Conservation (phyloP, 805 yeast genomes). For the Spathaspora sp. region DNA sequence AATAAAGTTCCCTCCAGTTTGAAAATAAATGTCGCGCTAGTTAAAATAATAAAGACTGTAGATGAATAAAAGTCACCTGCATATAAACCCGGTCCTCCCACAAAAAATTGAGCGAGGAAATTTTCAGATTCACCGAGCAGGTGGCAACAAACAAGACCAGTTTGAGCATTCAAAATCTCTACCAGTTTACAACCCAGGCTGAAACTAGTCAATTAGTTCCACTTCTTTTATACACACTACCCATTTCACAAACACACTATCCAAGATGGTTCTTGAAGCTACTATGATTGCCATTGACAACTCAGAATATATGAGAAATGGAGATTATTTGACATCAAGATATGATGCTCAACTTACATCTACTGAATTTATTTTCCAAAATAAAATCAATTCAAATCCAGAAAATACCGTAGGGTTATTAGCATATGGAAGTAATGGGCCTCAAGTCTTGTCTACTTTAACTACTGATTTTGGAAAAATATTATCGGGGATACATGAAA, state of each 20-base stretch:
- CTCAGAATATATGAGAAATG: conserved; percentile 94
- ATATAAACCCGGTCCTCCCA: not conserved
- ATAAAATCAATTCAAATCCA: conserved; percentile 85
- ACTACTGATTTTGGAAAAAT: conserved; percentile 86
- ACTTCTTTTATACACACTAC: not conserved
- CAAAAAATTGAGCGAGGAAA: not conserved
- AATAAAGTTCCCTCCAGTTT: no score
- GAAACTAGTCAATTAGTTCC: no score
- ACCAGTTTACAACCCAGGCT: no score
- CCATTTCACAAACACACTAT: not conserved
- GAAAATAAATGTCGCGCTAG: no score
- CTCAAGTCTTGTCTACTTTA: conserved; percentile 83
- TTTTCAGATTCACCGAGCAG: not conserved
- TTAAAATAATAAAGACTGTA: no score
- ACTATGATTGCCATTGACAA: conserved; percentile 93
- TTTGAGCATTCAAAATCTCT: no score
- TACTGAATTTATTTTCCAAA: conserved; percentile 79
- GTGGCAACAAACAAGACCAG: not conserved
- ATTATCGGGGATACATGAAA: conserved; percentile 77
- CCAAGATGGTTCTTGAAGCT: conserved; percentile 87
- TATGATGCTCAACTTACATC: conserved; percentile 92
- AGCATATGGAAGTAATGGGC: conserved; percentile 81
- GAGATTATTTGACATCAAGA: conserved; percentile 85
- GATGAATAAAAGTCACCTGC: not conserved
- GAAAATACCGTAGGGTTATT: conserved; percentile 91